Evolutionary conservation across 2,329 filamentous ascomycete genomes (phyloP).

Genomic region (Neonectria ditissima): DNA sequence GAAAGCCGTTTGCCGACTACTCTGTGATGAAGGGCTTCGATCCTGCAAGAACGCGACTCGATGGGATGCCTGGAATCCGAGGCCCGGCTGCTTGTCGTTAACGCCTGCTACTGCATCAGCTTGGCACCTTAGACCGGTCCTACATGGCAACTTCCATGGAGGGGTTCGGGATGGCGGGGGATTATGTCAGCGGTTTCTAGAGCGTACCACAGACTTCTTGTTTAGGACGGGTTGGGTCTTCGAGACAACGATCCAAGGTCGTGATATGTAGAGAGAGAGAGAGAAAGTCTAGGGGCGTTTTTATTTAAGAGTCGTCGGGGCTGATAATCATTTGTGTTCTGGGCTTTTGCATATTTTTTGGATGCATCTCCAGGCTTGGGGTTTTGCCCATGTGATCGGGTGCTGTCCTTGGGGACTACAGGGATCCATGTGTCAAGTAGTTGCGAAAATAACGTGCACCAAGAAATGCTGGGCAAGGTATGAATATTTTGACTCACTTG

Average conservation of each 20-base stretch:
- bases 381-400: too few species aligned
- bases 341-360: background rate
- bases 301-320: too few species aligned
- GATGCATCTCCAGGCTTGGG: too few species aligned
- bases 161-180: slow-evolving; percentile 24
- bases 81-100: slow-evolving; percentile 6
- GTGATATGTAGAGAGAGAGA: background rate
- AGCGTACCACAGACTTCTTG: background rate
- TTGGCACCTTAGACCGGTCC: too few species aligned
- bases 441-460: too few species aligned
- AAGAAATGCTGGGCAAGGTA: too few species aligned
- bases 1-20: background rate
- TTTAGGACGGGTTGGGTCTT: background rate
- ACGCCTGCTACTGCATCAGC: background rate
- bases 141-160: slow-evolving; percentile 14
- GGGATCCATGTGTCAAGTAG: too few species aligned
- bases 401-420: too few species aligned
- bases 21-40: background rate
- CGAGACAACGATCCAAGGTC: background rate
- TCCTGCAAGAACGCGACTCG: slow-evolving; percentile 14
- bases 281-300: background rate
- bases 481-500: too few species aligned
- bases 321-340: too few species aligned
- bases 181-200: slow-evolving; percentile 28
- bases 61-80: slow-evolving; percentile 22